Base-by-base conservation (phyloP, 1,284 basidiomycete species). In the Neonothopanus nambi region DNA sequence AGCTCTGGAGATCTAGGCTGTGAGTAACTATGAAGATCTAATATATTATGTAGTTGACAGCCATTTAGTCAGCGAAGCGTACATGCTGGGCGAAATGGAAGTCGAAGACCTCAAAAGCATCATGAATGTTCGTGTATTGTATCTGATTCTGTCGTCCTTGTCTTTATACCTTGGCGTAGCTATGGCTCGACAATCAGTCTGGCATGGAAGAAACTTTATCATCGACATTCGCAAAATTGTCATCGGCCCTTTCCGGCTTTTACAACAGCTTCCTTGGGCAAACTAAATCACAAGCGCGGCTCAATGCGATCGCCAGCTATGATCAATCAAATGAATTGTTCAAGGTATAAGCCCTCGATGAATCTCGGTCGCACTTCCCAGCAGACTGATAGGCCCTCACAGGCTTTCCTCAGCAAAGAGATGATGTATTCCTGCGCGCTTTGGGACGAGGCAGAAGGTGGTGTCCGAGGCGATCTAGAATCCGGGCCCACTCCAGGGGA, bases 371-470 rank as follows among this genome's bases (percentile, higher is more conserved):
- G 46, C 50, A 23, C 40, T 36, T 55, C n/a, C n/a, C 21, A 40
- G 41, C 45, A 39, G 48, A 48, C 57, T 57, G 40, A 58, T 51
- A n/a, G n/a, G 26, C 68, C 43, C 26, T 55, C 24, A n/a, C 41
- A 89, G 80, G 85, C 89, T 11, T 95, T 95, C 75, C 74, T 95
- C 20, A 89, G 86, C 60, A 75, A 79, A 49, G 93, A 95, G 69
- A 95, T 96, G 93, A 95, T 93, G 80, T 95, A 95, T 70, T 93
- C 90, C 0, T 94, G 90, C 64, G 92, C 83, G 2, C 79, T 94
- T 45, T 95, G 89, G 84, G 75, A 73, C 47, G 82, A 87, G 38
- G 76, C 79, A 7, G 90, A 93, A 67, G 82, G 84, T 56, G 87
- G 85, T 42, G 78, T 87, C 52, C 77, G 81, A 44, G 88, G 87